Percentiles rank a stretch among this genome's conserved stretches.
phyloP scores from a whole-genome alignment of 345 rosid genomes.

The Pelargonium nanum region DNA sequence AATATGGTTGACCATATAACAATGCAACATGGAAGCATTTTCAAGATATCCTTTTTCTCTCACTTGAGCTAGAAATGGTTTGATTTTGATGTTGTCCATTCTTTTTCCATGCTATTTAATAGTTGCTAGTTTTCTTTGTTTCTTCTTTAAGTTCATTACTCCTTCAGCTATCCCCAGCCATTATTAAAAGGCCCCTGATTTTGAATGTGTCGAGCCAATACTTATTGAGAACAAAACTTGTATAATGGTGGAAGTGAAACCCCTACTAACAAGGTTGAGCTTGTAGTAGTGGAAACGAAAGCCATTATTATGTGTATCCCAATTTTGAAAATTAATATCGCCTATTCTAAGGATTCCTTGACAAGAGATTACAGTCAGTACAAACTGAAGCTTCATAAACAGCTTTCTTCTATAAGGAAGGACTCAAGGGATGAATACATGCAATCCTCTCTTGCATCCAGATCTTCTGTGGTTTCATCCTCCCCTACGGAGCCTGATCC shows the following conservation, averaged over 20 bases:
- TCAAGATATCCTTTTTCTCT: constrained; percentile 48
- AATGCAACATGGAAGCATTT: constrained; percentile 29
- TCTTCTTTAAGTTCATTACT: too few relatives aligned
- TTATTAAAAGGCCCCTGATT: too few relatives aligned
- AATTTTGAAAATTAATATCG: too few relatives aligned
- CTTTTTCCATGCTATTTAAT: too few relatives aligned
- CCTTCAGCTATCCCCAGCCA: not conserved
- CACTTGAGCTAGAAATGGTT: not conserved
- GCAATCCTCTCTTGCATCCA: constrained; percentile 28
- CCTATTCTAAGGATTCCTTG: constrained; percentile 39
- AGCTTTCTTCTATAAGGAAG: constrained; percentile 26
- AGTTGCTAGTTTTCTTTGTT: too few relatives aligned
- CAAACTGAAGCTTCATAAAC: constrained; percentile 39
- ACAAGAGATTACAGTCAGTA: constrained; percentile 51
- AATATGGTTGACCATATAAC: constrained; percentile 50
- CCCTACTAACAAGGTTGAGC: too few relatives aligned
- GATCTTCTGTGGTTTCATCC: constrained; percentile 23
- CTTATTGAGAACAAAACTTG: too few relatives aligned
- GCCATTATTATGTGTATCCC: too few relatives aligned
- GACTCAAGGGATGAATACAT: constrained; percentile 36
- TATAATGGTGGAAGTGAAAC: too few relatives aligned
- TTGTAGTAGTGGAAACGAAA: too few relatives aligned
- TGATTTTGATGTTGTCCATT: not conserved
- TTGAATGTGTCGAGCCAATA: too few relatives aligned
- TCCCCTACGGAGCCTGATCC: constrained; percentile 42